Base-by-base conservation (phyloP, 768 basidiomycete species). In the Dictyophora rubrovolvata region DNA sequence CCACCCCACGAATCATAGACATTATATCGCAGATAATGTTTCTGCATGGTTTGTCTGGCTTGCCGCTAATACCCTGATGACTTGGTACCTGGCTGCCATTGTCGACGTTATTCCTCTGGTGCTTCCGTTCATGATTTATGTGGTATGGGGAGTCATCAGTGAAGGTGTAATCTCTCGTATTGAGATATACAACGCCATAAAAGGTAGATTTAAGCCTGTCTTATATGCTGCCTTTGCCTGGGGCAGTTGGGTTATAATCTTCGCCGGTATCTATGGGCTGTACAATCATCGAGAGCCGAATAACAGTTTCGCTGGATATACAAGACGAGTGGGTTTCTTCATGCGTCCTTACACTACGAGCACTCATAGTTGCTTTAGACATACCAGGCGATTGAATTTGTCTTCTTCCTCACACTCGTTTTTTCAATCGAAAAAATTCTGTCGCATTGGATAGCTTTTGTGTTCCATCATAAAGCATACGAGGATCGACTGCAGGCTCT, bases 21-120 rank as follows among this genome's bases (percentile, higher is more conserved):
- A 73, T 28, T 86, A 77, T 62, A 77, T 88, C 61, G 78, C 77
- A 56, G 77, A 83, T 62, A 89, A 85, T 67, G 69, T 86, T 49
- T 75, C 85, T 67, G 84, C 86, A 2, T 91, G 88, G 88, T 73
- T 89, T 2, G 87, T 87, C 69, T 91, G 88, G 87, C 82, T 80
- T 7, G 89, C 87, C 5, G 79, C 85, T 42, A 89, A 91, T 68
- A 72, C 89, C 54, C 72, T 87, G 60, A 77, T 89, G 54, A 89
- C 87, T 2, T 91, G 88, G 88, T 85, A 77, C 61, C 81, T 91
- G 35, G 89, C 85, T 18, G 73, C 87, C 71, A 71, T 85, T 60
- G 73, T 89, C 64, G 85, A 89, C 67, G 69, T 89, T 55, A 69
- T 87, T 54, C 87, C 88, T 11, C 72, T 77, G 48, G 52, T 84